Percentiles rank a stretch among this genome's conserved stretches.
Evolutionary conservation across 208 protist genomes (phyloP).

Genomic region (Leishmania gerbilli): DNA sequence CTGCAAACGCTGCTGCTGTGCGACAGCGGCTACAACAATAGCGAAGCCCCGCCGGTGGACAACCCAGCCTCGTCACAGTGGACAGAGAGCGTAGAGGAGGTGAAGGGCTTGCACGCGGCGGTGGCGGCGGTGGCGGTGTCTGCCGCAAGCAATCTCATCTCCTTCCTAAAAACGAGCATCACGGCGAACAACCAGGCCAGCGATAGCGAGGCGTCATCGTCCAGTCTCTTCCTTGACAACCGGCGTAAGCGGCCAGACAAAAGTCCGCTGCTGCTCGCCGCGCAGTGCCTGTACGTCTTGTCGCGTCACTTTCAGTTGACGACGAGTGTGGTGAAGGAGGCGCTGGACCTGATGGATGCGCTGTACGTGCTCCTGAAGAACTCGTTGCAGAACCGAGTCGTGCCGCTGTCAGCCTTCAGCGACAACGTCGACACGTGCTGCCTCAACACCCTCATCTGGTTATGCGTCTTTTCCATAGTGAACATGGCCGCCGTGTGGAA

Average conservation of each 20-base stretch:
- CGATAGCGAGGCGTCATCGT: conserved; percentile 17
- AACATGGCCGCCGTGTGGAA: conserved; percentile 77
- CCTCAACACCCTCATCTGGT: conserved; percentile 65
- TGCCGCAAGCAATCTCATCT: conserved; percentile 49
- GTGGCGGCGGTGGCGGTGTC: conserved; percentile 31
- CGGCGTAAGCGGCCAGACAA: conserved; percentile 17
- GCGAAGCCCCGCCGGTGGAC: conserved; percentile 30
- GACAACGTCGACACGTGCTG: conserved; percentile 37
- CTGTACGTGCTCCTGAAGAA: conserved; percentile 24
- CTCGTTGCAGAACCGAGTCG: conserved; percentile 22
- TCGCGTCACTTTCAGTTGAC: conserved; percentile 89
- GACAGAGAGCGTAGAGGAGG: conserved; percentile 18
- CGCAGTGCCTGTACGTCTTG: conserved; percentile 82
- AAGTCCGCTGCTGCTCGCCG: conserved; percentile 63
- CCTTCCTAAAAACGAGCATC: conserved; percentile 43
- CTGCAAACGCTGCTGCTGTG: conserved; percentile 48
- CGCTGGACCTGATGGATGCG: conserved; percentile 45
- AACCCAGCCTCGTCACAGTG: conserved; percentile 32
- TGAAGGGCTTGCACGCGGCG: conserved; percentile 35
- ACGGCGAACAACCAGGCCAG: conserved; percentile 20
- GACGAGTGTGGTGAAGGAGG: conserved; percentile 54
- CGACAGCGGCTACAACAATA: conserved; percentile 55
- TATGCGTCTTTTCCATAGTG: conserved; percentile 63
- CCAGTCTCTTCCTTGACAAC: conserved; percentile 17
- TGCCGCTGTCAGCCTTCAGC: conserved; percentile 27